Evolutionary conservation across 2,329 filamentous ascomycete genomes (phyloP), one percentile per base, ranked within the genome.

Genomic region (Bertia moriformis): DNA sequence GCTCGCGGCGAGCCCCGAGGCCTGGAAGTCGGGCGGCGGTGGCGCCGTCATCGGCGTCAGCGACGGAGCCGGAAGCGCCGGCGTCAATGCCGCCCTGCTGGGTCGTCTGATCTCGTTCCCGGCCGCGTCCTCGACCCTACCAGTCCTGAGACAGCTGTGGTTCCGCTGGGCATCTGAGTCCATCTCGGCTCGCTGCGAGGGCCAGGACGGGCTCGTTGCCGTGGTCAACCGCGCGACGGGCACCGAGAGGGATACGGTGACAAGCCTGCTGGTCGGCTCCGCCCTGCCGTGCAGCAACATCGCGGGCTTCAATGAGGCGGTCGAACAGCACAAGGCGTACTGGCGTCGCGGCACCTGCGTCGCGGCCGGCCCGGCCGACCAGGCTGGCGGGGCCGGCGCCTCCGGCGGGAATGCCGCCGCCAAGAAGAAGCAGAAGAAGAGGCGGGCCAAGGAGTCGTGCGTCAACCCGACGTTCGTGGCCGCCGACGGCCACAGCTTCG

Each of bases 401-500:
- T 49, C 52, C 18, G 46, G 48, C 5, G 40, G 38, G 10, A 24
- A 39, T 10, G 33, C 39, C 3, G 35, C 38, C 12, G 40, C 41
- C 43, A 7, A 39, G 39, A 10, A 38, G 33, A 7, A 5, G 40
- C 27, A 43, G 36, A 40, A 37, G 18, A 43, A 19, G 14, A 45
- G 4, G 22, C 29, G 14, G 39, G 38, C 38, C 18, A 20, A 43
- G 30, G 40, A 43, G 14, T 44, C 46, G 15, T 38, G 49, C 1
- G 55, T 56, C n/a, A 71, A 72, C 44, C 70, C 73, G 29, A 49
- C 65, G 29, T 62, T 67, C 40, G 53, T 59, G 18, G 47, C 43
- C n/a, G 44, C 56, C 0, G 41, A 41, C 18, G 41, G 46, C 27
- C 33, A 50, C n/a, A 53, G 55, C 1, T 43, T 55, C 2, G 51